Percentiles rank a stretch among this genome's conserved stretches.
Evolutionary conservation across 169 alveolate genomes (phyloP).

Genomic region (Cryptosporidium ubiquitum): DNA sequence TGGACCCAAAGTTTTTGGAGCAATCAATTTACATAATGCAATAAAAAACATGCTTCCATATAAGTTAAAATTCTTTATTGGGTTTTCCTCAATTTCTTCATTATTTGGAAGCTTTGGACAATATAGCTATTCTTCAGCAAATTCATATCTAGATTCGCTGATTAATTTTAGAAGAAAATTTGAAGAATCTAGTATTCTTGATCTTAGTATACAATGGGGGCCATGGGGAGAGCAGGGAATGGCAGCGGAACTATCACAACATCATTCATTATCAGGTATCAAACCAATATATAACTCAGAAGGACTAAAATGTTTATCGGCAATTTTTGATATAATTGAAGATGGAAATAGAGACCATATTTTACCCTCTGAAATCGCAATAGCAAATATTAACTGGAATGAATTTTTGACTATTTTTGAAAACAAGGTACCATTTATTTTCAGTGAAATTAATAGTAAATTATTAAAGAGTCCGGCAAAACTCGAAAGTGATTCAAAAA

Average conservation of each 20-base stretch:
- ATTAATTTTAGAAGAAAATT: conserved; percentile 76
- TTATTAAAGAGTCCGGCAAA: neutral
- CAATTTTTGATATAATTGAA: conserved; percentile 29
- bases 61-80: conserved; percentile 75
- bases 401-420: conserved; percentile 39
- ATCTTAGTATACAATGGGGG: conserved; percentile 69
- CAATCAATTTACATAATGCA: conserved; percentile 81
- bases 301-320: conserved; percentile 2
- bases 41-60: conserved; percentile 70
- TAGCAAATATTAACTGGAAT: conserved; percentile 38
- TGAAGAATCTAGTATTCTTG: neutral
- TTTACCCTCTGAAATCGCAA: conserved; percentile 37
- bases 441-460: neutral
- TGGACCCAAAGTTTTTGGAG: conserved; percentile 80
- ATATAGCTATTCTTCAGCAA: conserved; percentile 82
- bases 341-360: neutral
- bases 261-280: conserved; percentile 31
- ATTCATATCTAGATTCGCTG: conserved; percentile 80
- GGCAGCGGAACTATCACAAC: conserved; percentile 38
- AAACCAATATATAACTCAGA: conserved; percentile 29
- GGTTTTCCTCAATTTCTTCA: conserved; percentile 81
- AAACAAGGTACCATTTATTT: conserved; percentile 10
- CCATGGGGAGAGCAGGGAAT: conserved; percentile 74
- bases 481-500: neutral
- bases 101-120: conserved; percentile 82